Percentiles rank a stretch among this genome's conserved stretches.
Conservation (phyloP, 805 yeast genomes). For the Cyberlindnera lachancei region DNA sequence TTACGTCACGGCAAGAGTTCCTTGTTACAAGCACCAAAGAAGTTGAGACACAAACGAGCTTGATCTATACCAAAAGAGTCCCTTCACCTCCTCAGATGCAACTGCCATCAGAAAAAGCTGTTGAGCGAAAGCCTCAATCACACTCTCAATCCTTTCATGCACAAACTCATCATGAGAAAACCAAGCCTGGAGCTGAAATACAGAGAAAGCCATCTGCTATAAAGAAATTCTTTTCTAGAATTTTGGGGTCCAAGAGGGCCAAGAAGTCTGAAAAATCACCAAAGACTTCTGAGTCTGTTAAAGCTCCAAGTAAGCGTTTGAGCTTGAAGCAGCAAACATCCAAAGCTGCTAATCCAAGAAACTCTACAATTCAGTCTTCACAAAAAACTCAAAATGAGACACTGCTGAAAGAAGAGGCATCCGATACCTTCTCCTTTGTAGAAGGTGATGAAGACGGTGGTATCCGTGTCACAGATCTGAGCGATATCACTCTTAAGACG, state of each 20-base stretch:
- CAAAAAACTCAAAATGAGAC: not conserved
- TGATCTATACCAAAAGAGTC: not conserved
- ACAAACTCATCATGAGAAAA: not conserved
- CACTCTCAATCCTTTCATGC: not conserved
- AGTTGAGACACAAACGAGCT: not conserved
- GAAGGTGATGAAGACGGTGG: slow-evolving; percentile 20
- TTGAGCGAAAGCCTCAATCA: not conserved
- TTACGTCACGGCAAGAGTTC: not conserved
- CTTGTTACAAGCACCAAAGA: not conserved
- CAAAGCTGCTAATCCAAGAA: no score
- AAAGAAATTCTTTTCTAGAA: slow-evolving; percentile 16
- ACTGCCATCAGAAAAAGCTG: slow-evolving; percentile 1
- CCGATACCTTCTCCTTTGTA: slow-evolving; percentile 18
- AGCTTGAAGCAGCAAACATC: no score
- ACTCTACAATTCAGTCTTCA: no score
- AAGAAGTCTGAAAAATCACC: slow-evolving; percentile 1
- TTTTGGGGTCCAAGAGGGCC: slow-evolving; percentile 8
- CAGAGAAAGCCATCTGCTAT: slow-evolving; percentile 18
- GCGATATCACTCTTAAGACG: no score
- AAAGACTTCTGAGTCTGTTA: no score
- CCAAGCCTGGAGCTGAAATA: slow-evolving; percentile 2
- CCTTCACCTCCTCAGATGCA: slow-evolving; percentile 4
- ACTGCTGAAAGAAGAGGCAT: no score
- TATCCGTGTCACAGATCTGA: slow-evolving; percentile 11
- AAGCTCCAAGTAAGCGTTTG: no score